Percentiles rank a stretch among this genome's conserved stretches.
These are phyloP conservation scores for Achaetomium macrosporum DNA, from an alignment of 2,329 filamentous ascomycete species.

Conservation along the genomic window DNA sequence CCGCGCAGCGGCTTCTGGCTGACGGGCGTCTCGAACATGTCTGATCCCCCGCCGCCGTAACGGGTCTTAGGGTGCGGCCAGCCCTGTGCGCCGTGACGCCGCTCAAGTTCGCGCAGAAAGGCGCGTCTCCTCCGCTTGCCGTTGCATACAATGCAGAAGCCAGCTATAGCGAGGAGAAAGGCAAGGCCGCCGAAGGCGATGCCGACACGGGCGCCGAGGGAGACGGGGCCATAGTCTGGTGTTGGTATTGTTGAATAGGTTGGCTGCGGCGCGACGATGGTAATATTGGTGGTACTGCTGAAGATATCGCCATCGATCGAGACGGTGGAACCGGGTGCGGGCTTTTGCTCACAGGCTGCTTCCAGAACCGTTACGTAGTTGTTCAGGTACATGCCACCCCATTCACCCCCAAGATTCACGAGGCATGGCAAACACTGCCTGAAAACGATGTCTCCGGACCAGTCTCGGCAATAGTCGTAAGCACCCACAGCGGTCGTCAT, in stretches of 20 bases:
- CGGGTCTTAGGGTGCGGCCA: constrained; percentile 36
- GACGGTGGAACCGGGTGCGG: constrained; percentile 41
- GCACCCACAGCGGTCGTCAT: constrained; percentile 39
- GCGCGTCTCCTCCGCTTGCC: constrained; percentile 51
- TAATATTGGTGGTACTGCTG: constrained; percentile 38
- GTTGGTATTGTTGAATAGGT: constrained; percentile 35
- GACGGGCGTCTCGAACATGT: constrained; percentile 47
- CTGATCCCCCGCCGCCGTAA: constrained; percentile 28
- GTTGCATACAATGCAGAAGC: constrained; percentile 49
- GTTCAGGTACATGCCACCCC: constrained; percentile 35
- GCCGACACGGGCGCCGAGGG: constrained; percentile 51
- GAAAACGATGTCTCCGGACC: constrained; percentile 35
- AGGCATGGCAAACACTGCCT: constrained; percentile 47
- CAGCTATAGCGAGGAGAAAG: constrained; percentile 41
- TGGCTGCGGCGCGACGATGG: constrained; percentile 45
- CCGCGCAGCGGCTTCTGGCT: constrained; percentile 48
- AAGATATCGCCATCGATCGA: constrained; percentile 49
- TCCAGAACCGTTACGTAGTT: constrained; percentile 52
- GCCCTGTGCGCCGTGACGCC: constrained; percentile 33
- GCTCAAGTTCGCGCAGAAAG: constrained; percentile 44
- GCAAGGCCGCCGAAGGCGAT: constrained; percentile 49
- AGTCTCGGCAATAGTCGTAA: constrained; percentile 50
- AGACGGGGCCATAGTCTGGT: constrained; percentile 42
- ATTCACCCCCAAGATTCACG: constrained; percentile 18
- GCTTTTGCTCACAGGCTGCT: constrained; percentile 51